Conservation (phyloP, 2,329 filamentous ascomycete genomes). For the Claviceps humidiphila region DNA sequence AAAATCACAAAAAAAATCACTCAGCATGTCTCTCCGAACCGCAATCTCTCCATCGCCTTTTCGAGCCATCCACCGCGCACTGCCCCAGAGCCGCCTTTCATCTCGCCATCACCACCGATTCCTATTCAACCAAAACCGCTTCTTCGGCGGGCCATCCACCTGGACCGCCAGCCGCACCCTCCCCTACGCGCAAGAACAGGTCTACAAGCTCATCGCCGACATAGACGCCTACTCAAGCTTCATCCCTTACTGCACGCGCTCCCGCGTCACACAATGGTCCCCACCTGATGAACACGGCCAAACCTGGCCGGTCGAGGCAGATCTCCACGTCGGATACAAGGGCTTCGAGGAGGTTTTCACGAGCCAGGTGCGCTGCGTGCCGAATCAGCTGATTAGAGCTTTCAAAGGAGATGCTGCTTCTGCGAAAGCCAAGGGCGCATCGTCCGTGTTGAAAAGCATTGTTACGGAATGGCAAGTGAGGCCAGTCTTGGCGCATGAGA, state of each 20-base stretch:
- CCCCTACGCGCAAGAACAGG: slow-evolving; percentile 53
- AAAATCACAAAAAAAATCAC: not conserved
- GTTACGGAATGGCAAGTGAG: slow-evolving; percentile 56
- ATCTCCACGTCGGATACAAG: slow-evolving; percentile 75
- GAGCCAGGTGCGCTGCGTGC: slow-evolving; percentile 65
- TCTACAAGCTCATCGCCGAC: slow-evolving; percentile 82
- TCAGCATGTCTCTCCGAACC: not conserved
- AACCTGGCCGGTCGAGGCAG: slow-evolving; percentile 59
- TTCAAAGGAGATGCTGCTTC: slow-evolving; percentile 46
- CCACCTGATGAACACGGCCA: slow-evolving; percentile 32
- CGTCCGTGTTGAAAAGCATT: slow-evolving; percentile 51
- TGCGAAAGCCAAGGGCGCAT: slow-evolving; percentile 24
- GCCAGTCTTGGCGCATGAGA: slow-evolving; percentile 20
- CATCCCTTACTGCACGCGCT: slow-evolving; percentile 79
- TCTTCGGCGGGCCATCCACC: slow-evolving; percentile 10
- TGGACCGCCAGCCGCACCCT: slow-evolving; percentile 64
- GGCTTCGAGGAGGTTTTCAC: slow-evolving; percentile 74
- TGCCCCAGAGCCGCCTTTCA: not conserved
- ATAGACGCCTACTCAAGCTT: slow-evolving; percentile 74
- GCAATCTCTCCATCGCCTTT: not conserved
- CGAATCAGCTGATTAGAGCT: slow-evolving; percentile 61
- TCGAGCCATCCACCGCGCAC: not conserved
- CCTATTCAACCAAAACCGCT: slow-evolving; percentile 4
- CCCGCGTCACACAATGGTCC: slow-evolving; percentile 65
- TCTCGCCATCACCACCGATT: slow-evolving; percentile 4